A percentile compares a stretch with the other conserved stretches of the same genome.
phyloP scores from a whole-genome alignment of 2,329 filamentous ascomycete species.

The Curvularia hawaiiensis region DNA sequence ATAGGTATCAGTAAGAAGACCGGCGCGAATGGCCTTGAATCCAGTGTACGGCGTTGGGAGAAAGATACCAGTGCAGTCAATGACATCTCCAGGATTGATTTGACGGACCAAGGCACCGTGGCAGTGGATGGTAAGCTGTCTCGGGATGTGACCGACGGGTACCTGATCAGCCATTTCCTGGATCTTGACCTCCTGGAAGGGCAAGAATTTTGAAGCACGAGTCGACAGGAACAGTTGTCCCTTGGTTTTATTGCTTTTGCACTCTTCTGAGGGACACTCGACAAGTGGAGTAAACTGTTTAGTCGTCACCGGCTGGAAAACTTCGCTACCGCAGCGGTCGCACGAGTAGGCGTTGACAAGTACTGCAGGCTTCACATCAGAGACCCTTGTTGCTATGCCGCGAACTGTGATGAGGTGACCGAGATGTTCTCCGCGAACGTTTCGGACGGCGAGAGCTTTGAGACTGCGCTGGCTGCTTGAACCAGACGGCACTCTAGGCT shows the following conservation, averaged over 20 bases:
- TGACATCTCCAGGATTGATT: slow-evolving; percentile 90
- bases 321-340: slow-evolving; percentile 93
- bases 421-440: slow-evolving; percentile 91
- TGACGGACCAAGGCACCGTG: slow-evolving; percentile 84
- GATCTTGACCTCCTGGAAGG: slow-evolving; percentile 98
- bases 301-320: slow-evolving; percentile 92
- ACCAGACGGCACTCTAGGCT: slow-evolving; percentile 77
- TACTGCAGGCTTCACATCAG: slow-evolving; percentile 97
- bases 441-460: slow-evolving; percentile 83
- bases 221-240: slow-evolving; percentile 93
- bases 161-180: slow-evolving; percentile 99
- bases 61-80: slow-evolving; percentile 95
- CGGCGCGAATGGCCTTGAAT: slow-evolving; percentile 95
- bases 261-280: slow-evolving; percentile 88
- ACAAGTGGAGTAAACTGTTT: slow-evolving; percentile 89
- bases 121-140: slow-evolving; percentile 87
- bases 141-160: slow-evolving; percentile 94
- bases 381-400: slow-evolving; percentile 92
- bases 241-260: slow-evolving; percentile 86
- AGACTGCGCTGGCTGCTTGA: slow-evolving; percentile 63
- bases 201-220: slow-evolving; percentile 94
- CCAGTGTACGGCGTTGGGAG: slow-evolving; percentile 98
- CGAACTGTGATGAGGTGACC: slow-evolving; percentile 92
- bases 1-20: slow-evolving; percentile 96
- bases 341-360: slow-evolving; percentile 98